These are phyloP conservation scores for Puccinia horiana DNA, from an alignment of 1,284 basidiomycete species.

Conservation along the genomic window DNA sequence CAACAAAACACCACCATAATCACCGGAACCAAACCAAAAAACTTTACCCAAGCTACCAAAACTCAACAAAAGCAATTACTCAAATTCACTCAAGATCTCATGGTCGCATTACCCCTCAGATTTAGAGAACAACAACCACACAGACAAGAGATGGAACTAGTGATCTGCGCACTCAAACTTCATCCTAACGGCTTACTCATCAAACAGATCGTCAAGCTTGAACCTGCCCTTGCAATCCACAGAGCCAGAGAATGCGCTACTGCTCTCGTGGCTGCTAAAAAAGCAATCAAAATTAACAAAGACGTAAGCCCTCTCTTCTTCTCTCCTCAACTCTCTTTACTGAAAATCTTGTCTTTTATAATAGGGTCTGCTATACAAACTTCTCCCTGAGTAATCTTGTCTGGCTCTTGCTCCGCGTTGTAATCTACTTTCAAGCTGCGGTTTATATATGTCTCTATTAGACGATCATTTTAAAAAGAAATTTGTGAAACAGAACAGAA, in stretches of 20 bases:
- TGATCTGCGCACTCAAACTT: slow-evolving; percentile 22
- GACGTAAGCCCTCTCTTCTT: neutral
- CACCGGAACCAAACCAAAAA: neutral
- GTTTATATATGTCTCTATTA: no score
- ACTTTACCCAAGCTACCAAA: slow-evolving; percentile 8
- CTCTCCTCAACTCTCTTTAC: neutral
- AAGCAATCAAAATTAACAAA: slow-evolving; percentile 31
- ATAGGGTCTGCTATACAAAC: slow-evolving; percentile 18
- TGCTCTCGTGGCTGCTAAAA: slow-evolving; percentile 34
- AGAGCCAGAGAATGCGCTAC: slow-evolving; percentile 39
- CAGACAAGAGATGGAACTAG: slow-evolving; percentile 37
- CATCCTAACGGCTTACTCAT: slow-evolving; percentile 27
- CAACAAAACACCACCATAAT: neutral
- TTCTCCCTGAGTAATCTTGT: neutral
- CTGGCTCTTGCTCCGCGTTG: no score
- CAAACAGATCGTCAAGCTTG: slow-evolving; percentile 25
- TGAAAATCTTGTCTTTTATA: neutral
- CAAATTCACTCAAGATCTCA: slow-evolving; percentile 26
- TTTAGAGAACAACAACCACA: slow-evolving; percentile 35
- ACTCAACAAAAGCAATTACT: slow-evolving; percentile 25
- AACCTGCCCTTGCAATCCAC: slow-evolving; percentile 28
- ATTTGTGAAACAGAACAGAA: no score
- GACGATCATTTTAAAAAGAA: no score
- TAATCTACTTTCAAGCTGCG: no score
- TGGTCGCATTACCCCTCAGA: slow-evolving; percentile 15